These are phyloP conservation scores for Piper betle DNA, from an alignment of 164 flowering plant species.

Conservation along the genomic window DNA sequence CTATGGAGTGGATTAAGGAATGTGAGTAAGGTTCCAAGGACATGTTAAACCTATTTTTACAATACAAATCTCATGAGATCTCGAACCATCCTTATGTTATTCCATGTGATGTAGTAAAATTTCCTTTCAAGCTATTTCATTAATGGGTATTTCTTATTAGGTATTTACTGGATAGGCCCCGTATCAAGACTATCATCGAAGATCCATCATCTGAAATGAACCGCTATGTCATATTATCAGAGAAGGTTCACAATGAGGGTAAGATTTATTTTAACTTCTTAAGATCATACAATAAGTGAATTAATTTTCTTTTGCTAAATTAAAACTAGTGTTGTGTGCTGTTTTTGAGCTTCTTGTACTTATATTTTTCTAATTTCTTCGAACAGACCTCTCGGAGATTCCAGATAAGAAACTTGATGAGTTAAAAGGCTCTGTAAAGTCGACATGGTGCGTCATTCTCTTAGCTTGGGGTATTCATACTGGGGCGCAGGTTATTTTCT, in stretches of 20 bases:
- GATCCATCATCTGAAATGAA: slow-evolving; percentile 67
- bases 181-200: slow-evolving; percentile 72
- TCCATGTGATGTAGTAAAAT: not conserved
- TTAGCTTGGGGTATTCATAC: slow-evolving; percentile 88
- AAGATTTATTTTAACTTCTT: slow-evolving; percentile 3
- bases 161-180: slow-evolving; percentile 71
- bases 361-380: slow-evolving; percentile 2
- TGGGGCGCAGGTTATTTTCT: slow-evolving; percentile 74
- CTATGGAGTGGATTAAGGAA: not conserved
- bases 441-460: slow-evolving; percentile 71
- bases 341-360: not conserved
- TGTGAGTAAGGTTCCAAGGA: not conserved
- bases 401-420: slow-evolving; percentile 57
- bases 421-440: slow-evolving; percentile 47
- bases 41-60: not conserved
- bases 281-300: not conserved
- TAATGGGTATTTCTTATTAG: slow-evolving; percentile 16
- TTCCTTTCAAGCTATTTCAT: not conserved
- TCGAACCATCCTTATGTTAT: not conserved
- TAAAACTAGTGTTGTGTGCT: no score
- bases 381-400: slow-evolving; percentile 68
- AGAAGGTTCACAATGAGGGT: slow-evolving; percentile 58
- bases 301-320: not conserved
- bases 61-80: not conserved
- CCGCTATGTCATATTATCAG: slow-evolving; percentile 73